phyloP scores from a whole-genome alignment of 768 basidiomycete species.

The Panus rudis region DNA sequence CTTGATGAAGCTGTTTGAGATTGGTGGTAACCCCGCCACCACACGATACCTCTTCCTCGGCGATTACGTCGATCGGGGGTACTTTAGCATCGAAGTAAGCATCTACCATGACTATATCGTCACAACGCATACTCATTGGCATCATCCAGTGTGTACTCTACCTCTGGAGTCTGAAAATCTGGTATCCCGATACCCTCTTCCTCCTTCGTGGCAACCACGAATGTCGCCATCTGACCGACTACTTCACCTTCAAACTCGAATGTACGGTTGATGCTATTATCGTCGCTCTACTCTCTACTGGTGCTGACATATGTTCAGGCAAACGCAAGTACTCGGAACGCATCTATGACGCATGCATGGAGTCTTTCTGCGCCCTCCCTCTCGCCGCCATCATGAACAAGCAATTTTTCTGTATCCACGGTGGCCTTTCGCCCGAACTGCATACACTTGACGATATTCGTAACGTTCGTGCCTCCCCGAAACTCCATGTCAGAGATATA shows the following conservation, averaged over 20 bases:
- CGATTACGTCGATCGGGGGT: constrained; percentile 71
- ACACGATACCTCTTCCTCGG: constrained; percentile 71
- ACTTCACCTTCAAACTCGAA: constrained; percentile 98
- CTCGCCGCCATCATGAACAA: constrained; percentile 99
- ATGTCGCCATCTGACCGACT: constrained; percentile 96
- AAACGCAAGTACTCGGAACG: constrained; percentile 98
- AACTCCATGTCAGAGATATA: not conserved
- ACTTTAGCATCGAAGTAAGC: constrained; percentile 66
- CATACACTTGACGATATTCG: constrained; percentile 94
- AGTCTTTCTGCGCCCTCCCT: constrained; percentile 91
- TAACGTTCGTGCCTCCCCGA: constrained; percentile 41
- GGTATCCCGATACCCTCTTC: constrained; percentile 97
- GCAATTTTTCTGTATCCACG: constrained; percentile 98
- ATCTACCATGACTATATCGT: not conserved
- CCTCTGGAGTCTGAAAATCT: constrained; percentile 97
- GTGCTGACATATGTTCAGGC: constrained; percentile 39
- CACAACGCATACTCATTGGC: constrained; percentile 7
- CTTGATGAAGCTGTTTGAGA: constrained; percentile 75
- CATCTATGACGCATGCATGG: constrained; percentile 97
- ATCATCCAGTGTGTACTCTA: constrained; percentile 83
- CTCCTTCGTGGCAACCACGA: constrained; percentile 97
- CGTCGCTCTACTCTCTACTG: not conserved
- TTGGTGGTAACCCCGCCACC: constrained; percentile 67
- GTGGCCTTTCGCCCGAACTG: constrained; percentile 91
- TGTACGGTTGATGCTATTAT: constrained; percentile 49